phyloP scores from a whole-genome alignment of 192 early-diverging fungal genomes.

The Coemansia sp. region DNA sequence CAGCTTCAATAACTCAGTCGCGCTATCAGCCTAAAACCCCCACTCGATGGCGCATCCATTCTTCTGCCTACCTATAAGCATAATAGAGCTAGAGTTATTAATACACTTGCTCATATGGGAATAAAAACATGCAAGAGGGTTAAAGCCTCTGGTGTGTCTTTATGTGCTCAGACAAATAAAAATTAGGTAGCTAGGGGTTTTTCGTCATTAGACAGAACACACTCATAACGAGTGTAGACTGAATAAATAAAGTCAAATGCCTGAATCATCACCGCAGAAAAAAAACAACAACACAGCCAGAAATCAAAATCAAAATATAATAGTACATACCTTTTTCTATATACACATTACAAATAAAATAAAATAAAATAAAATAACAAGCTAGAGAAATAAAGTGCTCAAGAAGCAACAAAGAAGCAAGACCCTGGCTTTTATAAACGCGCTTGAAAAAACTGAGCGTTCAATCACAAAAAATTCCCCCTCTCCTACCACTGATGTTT shows the following conservation, averaged over 20 bases:
- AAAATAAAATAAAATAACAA: background rate
- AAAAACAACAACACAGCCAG: no score
- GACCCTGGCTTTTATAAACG: no score
- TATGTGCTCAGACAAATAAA: slow-evolving; percentile 29
- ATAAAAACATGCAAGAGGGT: no score
- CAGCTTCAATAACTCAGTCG: no score
- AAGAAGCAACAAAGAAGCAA: no score
- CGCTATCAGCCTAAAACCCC: no score
- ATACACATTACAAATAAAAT: slow-evolving; percentile 1
- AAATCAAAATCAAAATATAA: background rate
- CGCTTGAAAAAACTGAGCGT: background rate
- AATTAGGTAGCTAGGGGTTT: slow-evolving; percentile 42
- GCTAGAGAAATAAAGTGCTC: background rate
- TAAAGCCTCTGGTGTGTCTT: background rate
- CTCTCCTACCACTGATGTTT: no score
- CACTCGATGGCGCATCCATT: no score
- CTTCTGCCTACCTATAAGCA: no score
- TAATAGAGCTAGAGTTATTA: no score
- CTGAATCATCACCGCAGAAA: slow-evolving; percentile 33
- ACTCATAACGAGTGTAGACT: slow-evolving; percentile 16
- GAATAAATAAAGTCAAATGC: slow-evolving; percentile 47
- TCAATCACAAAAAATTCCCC: slow-evolving; percentile 1
- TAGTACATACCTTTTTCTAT: background rate
- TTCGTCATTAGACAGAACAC: slow-evolving; percentile 27
- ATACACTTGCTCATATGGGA: no score